phyloP scores from a whole-genome alignment of 139 green algal genomes.

The Coelastrella sp. region DNA sequence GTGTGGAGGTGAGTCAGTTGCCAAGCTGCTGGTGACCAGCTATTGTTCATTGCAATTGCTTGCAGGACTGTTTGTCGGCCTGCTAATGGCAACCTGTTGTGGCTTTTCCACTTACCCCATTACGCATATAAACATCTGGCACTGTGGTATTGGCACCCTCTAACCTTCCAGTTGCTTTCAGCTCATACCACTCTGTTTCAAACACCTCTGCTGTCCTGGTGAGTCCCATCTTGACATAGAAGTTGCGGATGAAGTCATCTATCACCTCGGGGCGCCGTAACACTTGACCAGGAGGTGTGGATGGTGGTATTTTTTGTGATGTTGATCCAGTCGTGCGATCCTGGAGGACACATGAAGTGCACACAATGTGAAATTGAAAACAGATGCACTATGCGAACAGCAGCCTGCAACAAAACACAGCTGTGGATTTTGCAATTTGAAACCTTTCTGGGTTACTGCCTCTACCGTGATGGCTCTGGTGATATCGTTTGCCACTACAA shows the following conservation, averaged over 20 bases:
- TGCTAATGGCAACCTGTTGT: too few species aligned
- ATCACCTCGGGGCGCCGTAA: slow-evolving; percentile 75
- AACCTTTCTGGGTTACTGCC: too few species aligned
- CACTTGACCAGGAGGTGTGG: slow-evolving; percentile 37
- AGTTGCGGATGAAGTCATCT: slow-evolving; percentile 91
- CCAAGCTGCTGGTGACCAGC: too few species aligned
- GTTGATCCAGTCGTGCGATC: background rate
- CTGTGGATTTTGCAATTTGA: too few species aligned
- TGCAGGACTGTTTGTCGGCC: too few species aligned
- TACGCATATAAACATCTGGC: slow-evolving; percentile 80
- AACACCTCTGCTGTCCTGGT: slow-evolving; percentile 78
- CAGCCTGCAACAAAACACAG: too few species aligned
- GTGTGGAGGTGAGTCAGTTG: too few species aligned
- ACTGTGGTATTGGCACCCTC: slow-evolving; percentile 58
- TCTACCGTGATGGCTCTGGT: too few species aligned
- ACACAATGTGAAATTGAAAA: background rate
- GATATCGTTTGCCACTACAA: too few species aligned
- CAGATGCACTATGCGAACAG: too few species aligned
- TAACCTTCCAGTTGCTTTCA: slow-evolving; percentile 74
- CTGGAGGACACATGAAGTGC: background rate
- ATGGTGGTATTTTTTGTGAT: slow-evolving; percentile 18
- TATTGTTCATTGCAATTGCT: too few species aligned
- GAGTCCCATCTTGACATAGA: slow-evolving; percentile 84
- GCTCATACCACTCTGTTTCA: slow-evolving; percentile 91
- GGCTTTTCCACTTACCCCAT: slow-evolving; percentile 54